Percentiles rank a stretch among this genome's conserved stretches.
Evolutionary conservation across 129 eudicot genomes (phyloP).

Genomic region (Logfia minima): DNA sequence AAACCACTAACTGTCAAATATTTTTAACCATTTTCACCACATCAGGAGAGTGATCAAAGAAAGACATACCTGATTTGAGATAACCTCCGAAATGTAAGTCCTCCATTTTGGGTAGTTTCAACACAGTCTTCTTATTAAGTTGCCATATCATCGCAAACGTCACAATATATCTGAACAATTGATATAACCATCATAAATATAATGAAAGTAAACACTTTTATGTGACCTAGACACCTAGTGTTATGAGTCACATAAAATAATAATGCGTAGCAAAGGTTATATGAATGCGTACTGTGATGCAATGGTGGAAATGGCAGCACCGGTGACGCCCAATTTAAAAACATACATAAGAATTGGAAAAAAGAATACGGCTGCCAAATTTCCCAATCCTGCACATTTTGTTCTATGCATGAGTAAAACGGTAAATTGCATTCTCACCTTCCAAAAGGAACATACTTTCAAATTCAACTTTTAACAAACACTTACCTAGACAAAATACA

Average conservation of each 20-base stretch:
- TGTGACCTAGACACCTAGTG: not conserved
- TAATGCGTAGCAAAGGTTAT: not conserved
- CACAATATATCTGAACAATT: constrained; percentile 57
- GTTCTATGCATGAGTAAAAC: constrained; percentile 8
- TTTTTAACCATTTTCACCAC: not conserved
- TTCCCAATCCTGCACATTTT: constrained; percentile 54
- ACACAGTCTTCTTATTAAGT: constrained; percentile 55
- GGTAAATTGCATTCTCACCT: not conserved
- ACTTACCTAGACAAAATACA: constrained; percentile 59
- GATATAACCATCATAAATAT: not conserved
- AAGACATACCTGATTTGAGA: constrained; percentile 54
- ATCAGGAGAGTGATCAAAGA: not conserved
- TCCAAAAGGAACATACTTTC: not conserved
- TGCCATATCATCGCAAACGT: constrained; percentile 61
- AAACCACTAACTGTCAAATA: not conserved
- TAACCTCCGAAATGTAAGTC: constrained; percentile 58
- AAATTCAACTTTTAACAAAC: not conserved
- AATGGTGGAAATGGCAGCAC: constrained; percentile 78
- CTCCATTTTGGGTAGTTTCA: constrained; percentile 46
- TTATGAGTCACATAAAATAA: not conserved
- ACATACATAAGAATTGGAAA: constrained; percentile 66
- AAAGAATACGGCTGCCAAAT: constrained; percentile 64
- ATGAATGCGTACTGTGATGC: constrained; percentile 65
- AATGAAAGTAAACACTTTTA: not conserved
- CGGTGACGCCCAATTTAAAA: constrained; percentile 65